phyloP scores from a whole-genome alignment of 345 rosid genomes.

The Corchorus capsularis region DNA sequence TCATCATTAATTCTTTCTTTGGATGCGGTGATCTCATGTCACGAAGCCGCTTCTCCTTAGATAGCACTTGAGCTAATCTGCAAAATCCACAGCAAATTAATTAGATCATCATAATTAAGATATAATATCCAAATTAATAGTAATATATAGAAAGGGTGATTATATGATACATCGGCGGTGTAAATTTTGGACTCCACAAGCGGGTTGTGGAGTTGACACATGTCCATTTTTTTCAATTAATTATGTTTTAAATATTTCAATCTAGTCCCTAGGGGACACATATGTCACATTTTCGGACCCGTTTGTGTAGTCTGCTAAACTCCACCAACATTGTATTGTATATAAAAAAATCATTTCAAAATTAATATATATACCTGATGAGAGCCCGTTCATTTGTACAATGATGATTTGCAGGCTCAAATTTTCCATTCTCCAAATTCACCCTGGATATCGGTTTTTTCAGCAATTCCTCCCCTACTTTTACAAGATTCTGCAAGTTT shows the following conservation, averaged over 20 bases:
- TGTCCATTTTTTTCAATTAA: too few species aligned
- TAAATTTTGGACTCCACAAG: too few species aligned
- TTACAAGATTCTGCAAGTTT: constrained; percentile 45
- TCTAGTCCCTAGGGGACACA: too few species aligned
- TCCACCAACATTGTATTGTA: too few species aligned
- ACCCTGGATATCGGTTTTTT: constrained; percentile 57
- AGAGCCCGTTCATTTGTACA: constrained; percentile 50
- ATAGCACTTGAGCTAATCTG: constrained; percentile 63
- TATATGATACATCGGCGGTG: too few species aligned
- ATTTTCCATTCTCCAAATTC: constrained; percentile 47
- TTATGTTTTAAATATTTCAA: too few species aligned
- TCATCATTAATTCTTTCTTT: neutral
- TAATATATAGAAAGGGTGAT: too few species aligned
- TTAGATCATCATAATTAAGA: neutral
- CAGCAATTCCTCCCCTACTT: constrained; percentile 49
- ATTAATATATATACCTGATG: constrained; percentile 32
- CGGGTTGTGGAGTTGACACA: too few species aligned
- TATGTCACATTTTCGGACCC: too few species aligned
- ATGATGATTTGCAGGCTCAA: constrained; percentile 18
- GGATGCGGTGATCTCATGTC: constrained; percentile 21
- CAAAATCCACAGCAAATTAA: neutral
- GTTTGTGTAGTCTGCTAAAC: too few species aligned
- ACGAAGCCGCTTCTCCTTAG: constrained; percentile 53
- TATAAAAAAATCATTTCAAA: neutral
- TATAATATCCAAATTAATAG: neutral